Percentiles rank a stretch among this genome's conserved stretches.
Evolutionary conservation across 805 yeast genomes (phyloP).

Genomic region (Candida alai): DNA sequence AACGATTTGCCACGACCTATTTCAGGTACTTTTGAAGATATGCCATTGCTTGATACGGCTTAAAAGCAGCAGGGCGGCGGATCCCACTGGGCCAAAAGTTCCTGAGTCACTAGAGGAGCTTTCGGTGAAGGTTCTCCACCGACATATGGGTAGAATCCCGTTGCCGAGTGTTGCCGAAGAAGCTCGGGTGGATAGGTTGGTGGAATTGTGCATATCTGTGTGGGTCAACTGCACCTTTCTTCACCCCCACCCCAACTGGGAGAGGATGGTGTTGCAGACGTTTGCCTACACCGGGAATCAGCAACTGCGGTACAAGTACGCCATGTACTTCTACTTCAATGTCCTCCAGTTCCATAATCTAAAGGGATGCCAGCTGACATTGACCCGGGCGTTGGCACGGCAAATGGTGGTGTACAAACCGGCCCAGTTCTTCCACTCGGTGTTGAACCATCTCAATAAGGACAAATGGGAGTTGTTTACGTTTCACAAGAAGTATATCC

Average conservation of each 20-base stretch:
- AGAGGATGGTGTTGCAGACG: constrained; percentile 30
- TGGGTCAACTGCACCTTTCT: constrained; percentile 26
- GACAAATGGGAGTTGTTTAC: constrained; percentile 15
- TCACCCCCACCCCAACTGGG: constrained; percentile 28
- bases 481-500: constrained; percentile 14
- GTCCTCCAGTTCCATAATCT: constrained; percentile 19
- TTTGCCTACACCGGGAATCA: constrained; percentile 39
- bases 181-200: constrained; percentile 13
- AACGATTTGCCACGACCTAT: constrained; percentile 1
- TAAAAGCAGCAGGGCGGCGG: not conserved
- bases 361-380: constrained; percentile 19
- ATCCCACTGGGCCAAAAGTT: constrained; percentile 1
- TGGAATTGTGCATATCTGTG: constrained; percentile 25
- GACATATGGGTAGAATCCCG: constrained; percentile 36
- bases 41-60: not conserved
- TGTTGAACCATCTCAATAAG: constrained; percentile 17
- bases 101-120: constrained; percentile 3
- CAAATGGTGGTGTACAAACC: constrained; percentile 23
- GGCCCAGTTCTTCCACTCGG: constrained; percentile 22
- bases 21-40: constrained; percentile 3
- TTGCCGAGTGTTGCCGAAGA: constrained; percentile 21
- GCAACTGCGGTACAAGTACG: constrained; percentile 32
- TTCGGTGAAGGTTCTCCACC: constrained; percentile 13
- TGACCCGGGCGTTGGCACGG: constrained; percentile 20
- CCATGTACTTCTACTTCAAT: constrained; percentile 23